Percentiles rank a stretch among this genome's conserved stretches.
These are phyloP conservation scores for Musa beccarii DNA, from an alignment of 176 grass and related monocot genomes.

Conservation along the genomic window DNA sequence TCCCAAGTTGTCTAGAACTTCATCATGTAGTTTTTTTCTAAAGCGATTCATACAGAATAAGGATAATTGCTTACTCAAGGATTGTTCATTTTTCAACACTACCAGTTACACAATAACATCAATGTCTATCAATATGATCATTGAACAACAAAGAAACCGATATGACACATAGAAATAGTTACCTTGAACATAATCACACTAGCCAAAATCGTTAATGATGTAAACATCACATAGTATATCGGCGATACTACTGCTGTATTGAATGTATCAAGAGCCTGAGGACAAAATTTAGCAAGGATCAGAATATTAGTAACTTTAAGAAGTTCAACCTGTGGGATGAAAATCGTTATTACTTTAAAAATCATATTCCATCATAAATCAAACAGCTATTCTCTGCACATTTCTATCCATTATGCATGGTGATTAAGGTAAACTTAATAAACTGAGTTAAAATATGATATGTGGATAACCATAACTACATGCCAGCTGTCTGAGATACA, in stretches of 20 bases:
- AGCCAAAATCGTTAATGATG: conserved; percentile 65
- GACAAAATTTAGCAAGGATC: background rate
- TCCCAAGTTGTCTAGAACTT: too few relatives aligned
- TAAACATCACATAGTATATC: conserved; percentile 79
- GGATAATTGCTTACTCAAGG: background rate
- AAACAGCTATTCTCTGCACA: too few relatives aligned
- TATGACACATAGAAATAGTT: background rate
- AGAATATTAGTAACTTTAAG: background rate
- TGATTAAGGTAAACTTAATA: too few relatives aligned
- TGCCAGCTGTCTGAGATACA: background rate
- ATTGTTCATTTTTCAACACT: background rate
- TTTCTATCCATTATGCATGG: too few relatives aligned
- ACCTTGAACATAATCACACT: conserved; percentile 93
- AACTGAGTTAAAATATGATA: too few relatives aligned
- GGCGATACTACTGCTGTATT: conserved; percentile 71
- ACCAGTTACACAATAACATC: background rate
- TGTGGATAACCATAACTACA: too few relatives aligned
- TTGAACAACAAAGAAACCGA: background rate
- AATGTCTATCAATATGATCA: background rate
- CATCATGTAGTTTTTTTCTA: too few relatives aligned
- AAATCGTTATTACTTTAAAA: too few relatives aligned
- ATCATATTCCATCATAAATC: too few relatives aligned
- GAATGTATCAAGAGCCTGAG: conserved; percentile 60
- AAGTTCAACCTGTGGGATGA: too few relatives aligned
- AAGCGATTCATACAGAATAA: background rate